Evolutionary conservation across 2,329 filamentous ascomycete species (phyloP).

Genomic region (Fusarium sacchari): DNA sequence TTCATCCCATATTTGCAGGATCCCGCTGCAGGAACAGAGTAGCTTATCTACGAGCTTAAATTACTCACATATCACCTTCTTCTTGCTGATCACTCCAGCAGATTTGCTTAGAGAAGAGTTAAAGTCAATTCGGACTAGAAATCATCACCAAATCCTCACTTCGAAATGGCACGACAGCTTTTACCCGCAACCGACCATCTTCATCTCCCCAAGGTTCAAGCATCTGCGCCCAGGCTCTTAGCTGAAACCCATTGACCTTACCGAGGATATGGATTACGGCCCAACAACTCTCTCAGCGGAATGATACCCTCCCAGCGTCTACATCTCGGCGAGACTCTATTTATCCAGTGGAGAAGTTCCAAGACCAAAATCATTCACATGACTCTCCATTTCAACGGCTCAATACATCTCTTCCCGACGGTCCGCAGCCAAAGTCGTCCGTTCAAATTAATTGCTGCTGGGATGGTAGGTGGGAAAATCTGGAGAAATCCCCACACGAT

Average conservation of each 20-base stretch:
- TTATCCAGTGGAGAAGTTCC: neutral
- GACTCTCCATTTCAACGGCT: neutral
- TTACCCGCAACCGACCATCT: neutral
- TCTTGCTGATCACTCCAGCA: no score
- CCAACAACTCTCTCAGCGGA: neutral
- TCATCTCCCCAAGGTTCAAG: neutral
- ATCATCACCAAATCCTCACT: neutral
- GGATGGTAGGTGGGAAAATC: slow-evolving; percentile 24
- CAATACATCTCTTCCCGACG: neutral
- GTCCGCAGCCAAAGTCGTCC: neutral
- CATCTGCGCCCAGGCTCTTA: neutral
- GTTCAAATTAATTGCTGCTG: neutral
- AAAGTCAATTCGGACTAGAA: neutral
- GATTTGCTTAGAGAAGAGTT: rapidly evolving
- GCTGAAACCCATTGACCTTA: neutral
- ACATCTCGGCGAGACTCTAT: neutral
- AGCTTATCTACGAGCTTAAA: neutral
- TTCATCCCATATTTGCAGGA: neutral
- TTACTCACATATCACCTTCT: neutral
- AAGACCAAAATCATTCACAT: neutral
- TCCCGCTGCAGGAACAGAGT: neutral
- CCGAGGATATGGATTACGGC: neutral
- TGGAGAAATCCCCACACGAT: neutral
- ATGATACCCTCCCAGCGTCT: neutral
- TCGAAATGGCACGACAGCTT: neutral